These are phyloP conservation scores for Aspergillus vadensis DNA, from an alignment of 2,329 filamentous ascomycete species.

Conservation along the genomic window DNA sequence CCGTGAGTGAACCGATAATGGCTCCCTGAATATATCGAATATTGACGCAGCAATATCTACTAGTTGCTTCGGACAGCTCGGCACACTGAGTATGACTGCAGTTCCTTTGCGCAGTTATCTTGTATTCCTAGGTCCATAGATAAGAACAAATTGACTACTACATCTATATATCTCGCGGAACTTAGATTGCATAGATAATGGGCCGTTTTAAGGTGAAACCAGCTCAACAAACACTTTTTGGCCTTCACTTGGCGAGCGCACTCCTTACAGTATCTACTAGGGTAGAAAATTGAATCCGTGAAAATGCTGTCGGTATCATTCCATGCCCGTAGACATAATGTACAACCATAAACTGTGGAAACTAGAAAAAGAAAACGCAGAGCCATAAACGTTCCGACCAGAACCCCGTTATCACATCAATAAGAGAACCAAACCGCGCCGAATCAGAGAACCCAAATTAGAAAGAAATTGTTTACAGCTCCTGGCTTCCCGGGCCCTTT, in stretches of 20 bases:
- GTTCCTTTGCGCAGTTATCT: not conserved
- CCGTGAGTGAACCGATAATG: constrained; percentile 60
- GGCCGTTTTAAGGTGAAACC: too few species aligned
- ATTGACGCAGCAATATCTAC: constrained; percentile 6
- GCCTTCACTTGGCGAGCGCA: not conserved
- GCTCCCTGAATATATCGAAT: not conserved
- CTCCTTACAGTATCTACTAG: not conserved
- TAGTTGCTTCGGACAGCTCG: constrained; percentile 18
- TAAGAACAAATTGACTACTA: not conserved
- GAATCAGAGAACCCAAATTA: constrained; percentile 64
- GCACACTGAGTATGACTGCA: not conserved
- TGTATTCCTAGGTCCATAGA: not conserved
- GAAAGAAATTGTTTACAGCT: constrained; percentile 69
- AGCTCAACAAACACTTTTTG: not conserved
- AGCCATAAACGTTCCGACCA: constrained; percentile 61
- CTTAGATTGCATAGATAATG: too few species aligned
- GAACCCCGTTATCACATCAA: constrained; percentile 74
- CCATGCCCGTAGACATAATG: constrained; percentile 62
- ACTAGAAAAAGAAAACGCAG: constrained; percentile 53
- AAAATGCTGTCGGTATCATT: constrained; percentile 46
- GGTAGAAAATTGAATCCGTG: constrained; percentile 24
- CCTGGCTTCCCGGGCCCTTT: constrained; percentile 83
- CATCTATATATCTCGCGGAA: not conserved
- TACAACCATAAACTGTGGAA: constrained; percentile 56
- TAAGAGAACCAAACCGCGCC: constrained; percentile 71